Evolutionary conservation across 169 alveolate genomes (phyloP).

Genomic region (Cryptosporidium canis): DNA sequence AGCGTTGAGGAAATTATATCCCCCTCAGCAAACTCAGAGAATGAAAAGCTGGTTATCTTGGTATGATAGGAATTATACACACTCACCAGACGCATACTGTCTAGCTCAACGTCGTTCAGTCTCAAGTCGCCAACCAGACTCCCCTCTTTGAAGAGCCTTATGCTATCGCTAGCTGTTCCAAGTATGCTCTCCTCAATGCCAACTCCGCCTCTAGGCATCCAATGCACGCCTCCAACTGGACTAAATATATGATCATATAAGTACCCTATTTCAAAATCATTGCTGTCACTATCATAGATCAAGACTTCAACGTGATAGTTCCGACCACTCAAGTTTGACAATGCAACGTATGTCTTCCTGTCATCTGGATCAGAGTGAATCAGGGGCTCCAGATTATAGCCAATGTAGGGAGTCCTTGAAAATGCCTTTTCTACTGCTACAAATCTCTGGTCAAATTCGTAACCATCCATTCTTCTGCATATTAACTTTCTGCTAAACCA

Average conservation of each 20-base stretch:
- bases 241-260: slow-evolving; percentile 39
- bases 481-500: not conserved
- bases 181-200: slow-evolving; percentile 21
- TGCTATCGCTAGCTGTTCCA: slow-evolving; percentile 56
- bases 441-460: not conserved
- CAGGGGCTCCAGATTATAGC: slow-evolving; percentile 10
- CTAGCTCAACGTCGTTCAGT: slow-evolving; percentile 15
- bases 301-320: slow-evolving; percentile 43
- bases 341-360: slow-evolving; percentile 30
- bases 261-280: slow-evolving; percentile 48
- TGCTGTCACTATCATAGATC: not conserved
- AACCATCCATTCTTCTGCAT: not conserved
- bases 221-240: slow-evolving; percentile 66
- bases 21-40: not conserved
- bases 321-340: slow-evolving; percentile 2
- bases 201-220: slow-evolving; percentile 52
- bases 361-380: slow-evolving; percentile 5
- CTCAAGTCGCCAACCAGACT: slow-evolving; percentile 39
- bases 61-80: slow-evolving; percentile 9
- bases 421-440: slow-evolving; percentile 17
- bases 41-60: slow-evolving; percentile 44
- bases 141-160: slow-evolving; percentile 36
- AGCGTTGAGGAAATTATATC: slow-evolving; percentile 32
- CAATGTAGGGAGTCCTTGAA: slow-evolving; percentile 36
- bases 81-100: slow-evolving; percentile 32